These are phyloP conservation scores for Leucaena leucocephala DNA, from an alignment of 306 rosid genomes.

Conservation along the genomic window DNA sequence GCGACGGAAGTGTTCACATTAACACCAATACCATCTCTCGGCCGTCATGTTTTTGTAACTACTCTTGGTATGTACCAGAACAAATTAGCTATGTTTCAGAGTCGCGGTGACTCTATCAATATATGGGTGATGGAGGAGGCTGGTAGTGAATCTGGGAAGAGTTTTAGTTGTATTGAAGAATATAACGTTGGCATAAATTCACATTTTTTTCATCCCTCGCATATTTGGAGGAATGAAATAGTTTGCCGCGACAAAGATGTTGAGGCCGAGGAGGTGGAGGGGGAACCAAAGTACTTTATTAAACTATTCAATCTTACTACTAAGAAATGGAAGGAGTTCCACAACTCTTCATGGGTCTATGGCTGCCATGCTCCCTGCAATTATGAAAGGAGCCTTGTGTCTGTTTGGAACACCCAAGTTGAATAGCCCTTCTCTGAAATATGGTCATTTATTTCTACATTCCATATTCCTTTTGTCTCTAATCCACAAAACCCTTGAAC, in stretches of 20 bases:
- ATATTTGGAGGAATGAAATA: neutral
- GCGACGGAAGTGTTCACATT: neutral
- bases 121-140: neutral
- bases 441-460: neutral
- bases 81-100: too few species aligned
- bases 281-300: neutral
- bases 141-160: neutral
- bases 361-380: neutral
- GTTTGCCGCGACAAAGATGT: neutral
- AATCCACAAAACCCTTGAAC: neutral
- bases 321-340: neutral
- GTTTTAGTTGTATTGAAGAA: neutral
- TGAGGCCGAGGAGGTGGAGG: neutral
- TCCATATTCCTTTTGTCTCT: neutral
- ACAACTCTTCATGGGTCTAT: neutral
- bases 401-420: neutral
- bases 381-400: neutral
- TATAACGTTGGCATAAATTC: too few species aligned
- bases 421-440: neutral
- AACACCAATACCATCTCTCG: neutral
- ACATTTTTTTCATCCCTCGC: neutral
- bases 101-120: too few species aligned
- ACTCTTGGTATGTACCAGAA: too few species aligned
- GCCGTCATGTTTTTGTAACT: too few species aligned
- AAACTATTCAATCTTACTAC: neutral